Evolutionary conservation across 345 rosid genomes (phyloP).

Genomic region (Aegle marmelos): DNA sequence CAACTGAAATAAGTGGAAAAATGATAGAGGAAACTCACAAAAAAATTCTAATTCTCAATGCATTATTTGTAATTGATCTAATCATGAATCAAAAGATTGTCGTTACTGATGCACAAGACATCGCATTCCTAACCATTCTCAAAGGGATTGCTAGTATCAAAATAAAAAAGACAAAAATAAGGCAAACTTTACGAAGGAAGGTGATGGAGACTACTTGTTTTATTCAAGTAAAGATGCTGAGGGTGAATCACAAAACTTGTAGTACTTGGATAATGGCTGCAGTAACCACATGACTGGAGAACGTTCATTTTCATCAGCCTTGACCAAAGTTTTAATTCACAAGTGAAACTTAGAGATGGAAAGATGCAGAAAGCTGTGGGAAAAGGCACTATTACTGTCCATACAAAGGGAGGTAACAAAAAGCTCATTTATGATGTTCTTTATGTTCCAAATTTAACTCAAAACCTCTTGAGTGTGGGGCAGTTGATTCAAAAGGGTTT

Average conservation of each 20-base stretch:
- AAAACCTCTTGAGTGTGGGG: too few species aligned
- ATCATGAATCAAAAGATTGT: conserved; percentile 9
- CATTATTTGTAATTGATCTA: background rate
- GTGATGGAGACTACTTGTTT: background rate
- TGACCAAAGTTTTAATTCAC: background rate
- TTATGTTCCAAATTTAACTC: too few species aligned
- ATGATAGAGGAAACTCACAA: background rate
- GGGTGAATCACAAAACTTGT: background rate
- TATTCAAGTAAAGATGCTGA: background rate
- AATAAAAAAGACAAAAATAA: too few species aligned
- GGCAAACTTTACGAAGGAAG: background rate
- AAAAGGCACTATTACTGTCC: background rate
- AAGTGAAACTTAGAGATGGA: background rate
- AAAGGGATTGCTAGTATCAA: too few species aligned
- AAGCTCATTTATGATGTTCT: background rate
- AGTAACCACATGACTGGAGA: too few species aligned
- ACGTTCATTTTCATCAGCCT: too few species aligned
- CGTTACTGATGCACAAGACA: background rate
- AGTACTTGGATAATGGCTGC: too few species aligned
- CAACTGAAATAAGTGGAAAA: background rate
- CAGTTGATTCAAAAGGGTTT: too few species aligned
- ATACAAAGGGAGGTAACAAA: background rate
- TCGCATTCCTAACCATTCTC: too few species aligned
- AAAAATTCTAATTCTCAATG: background rate
- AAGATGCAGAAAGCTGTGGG: background rate